Percentiles rank a stretch among this genome's conserved stretches.
Conservation (phyloP, 2,329 filamentous ascomycete genomes). For the Neocatenulostroma microsporum region DNA sequence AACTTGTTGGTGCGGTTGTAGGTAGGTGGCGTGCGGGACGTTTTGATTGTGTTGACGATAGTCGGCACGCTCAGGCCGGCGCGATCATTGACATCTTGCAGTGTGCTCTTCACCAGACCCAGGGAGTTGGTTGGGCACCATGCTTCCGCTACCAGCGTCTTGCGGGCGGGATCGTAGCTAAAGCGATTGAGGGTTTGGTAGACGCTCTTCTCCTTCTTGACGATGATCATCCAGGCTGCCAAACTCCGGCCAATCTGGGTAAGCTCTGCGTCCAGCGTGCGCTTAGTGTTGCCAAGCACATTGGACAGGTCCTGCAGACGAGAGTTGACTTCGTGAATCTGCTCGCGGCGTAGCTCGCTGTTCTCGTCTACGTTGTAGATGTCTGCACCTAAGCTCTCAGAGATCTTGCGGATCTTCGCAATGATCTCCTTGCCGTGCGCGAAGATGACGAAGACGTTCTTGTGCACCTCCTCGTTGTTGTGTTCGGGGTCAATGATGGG, state of each 20-base stretch:
- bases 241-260: constrained; percentile 87
- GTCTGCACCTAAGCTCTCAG: constrained; percentile 90
- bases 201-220: constrained; percentile 97
- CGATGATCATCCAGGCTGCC: constrained; percentile 93
- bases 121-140: constrained; percentile 94
- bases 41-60: constrained; percentile 95
- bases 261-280: constrained; percentile 84
- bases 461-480: constrained; percentile 85
- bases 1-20: constrained; percentile 99
- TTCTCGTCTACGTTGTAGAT: constrained; percentile 98
- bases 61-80: constrained; percentile 95
- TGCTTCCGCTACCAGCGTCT: constrained; percentile 93
- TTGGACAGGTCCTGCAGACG: constrained; percentile 84
- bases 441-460: constrained; percentile 99
- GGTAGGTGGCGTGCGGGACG: constrained; percentile 94
- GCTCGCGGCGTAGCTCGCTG: constrained; percentile 85
- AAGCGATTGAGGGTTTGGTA: constrained; percentile 94
- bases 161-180: constrained; percentile 90
- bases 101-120: constrained; percentile 78
- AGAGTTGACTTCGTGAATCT: constrained; percentile 95
- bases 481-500: constrained; percentile 82
- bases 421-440: constrained; percentile 97
- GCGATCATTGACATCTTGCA: constrained; percentile 93
- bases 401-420: constrained; percentile 98
- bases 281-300: constrained; percentile 90